Conservation (phyloP, 2,329 filamentous ascomycete genomes). For the Cladosporium austrohemisphaericum region DNA sequence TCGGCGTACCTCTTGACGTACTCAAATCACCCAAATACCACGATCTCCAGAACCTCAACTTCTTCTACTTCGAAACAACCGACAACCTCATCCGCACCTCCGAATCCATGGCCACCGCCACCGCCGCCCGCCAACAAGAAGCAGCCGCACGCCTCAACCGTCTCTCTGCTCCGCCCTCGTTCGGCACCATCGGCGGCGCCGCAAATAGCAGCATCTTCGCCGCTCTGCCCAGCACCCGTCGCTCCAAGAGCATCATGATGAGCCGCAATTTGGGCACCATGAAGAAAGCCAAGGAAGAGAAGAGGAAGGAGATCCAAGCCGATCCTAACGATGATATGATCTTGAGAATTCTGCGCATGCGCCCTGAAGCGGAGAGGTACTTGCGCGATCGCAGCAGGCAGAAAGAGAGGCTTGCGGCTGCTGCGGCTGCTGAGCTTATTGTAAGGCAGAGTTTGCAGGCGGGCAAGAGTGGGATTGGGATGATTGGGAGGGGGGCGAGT, state of each 20-base stretch:
- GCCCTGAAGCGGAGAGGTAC: conserved; percentile 82
- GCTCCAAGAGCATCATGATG: conserved; percentile 72
- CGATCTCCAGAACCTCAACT: conserved; percentile 91
- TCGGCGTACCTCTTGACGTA: conserved; percentile 85
- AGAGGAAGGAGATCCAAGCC: conserved; percentile 89
- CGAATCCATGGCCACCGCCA: conserved; percentile 89
- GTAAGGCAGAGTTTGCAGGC: conserved; percentile 82
- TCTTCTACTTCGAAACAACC: conserved; percentile 95
- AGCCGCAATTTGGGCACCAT: conserved; percentile 93
- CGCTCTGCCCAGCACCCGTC: conserved; percentile 53
- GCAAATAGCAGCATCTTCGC: conserved; percentile 51
- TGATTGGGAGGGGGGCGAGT: conserved; percentile 15
- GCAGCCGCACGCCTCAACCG: conserved; percentile 53
- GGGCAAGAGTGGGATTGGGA: conserved; percentile 17
- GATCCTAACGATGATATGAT: conserved; percentile 99
- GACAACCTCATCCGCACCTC: conserved; percentile 91
- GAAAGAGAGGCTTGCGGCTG: conserved; percentile 86
- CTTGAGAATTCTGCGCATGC: conserved; percentile 87
- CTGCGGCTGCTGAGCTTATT: conserved; percentile 88
- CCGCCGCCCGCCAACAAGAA: conserved; percentile 68
- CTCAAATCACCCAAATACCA: conserved; percentile 98
- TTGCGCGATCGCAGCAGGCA: conserved; percentile 87
- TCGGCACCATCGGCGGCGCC: conserved; percentile 30
- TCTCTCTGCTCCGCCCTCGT: conserved; percentile 61
- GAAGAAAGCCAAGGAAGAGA: conserved; percentile 92